Base-by-base conservation (phyloP, 495 filamentous ascomycete species). In the Apodospora peruviana region DNA sequence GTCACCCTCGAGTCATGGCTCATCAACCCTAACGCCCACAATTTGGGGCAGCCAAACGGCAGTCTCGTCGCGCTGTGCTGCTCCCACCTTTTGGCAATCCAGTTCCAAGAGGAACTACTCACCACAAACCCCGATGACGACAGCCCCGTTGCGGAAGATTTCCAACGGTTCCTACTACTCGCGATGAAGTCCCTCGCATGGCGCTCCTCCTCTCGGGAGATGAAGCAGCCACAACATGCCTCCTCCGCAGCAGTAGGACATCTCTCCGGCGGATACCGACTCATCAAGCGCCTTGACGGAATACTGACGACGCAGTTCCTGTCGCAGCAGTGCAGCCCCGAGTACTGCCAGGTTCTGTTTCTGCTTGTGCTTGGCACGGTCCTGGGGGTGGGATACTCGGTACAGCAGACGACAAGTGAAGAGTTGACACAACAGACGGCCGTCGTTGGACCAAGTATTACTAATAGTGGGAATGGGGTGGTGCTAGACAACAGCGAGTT, bases 31-130 rank as follows among this genome's bases (percentile, higher is more conserved):
- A 35, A 36, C 9, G 55, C n/a, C n/a, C 52, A 27, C 43, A 45
- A 22, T 45, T 67, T 8, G n/a, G n/a, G n/a, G n/a, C n/a, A n/a
- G n/a, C 61, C 57, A 18, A 55, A 55, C 43, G 57, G 61, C 25
- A 60, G 57, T 47, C 57, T 62, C 20, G 59, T 62, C 11, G 64
- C 53, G 2, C 24, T 65, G 11, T 62, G 59, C 24, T 67, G 64
- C 38, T 65, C 57, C 1, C 62, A 48, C 29, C 40, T 67, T 17
- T 27, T 61, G 16, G 60, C 58, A 0, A 40, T 64, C 4, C 48
- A 59, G 42, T 62, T 62, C 34, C 53, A 42, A 9, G 59, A 61
- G 1, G 56, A 60, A 17, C 17, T 36, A 7, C 23, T 32, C 40
- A n/a, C n/a, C n/a, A n/a, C n/a, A n/a, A n/a, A n/a, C n/a, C n/a